Evolutionary conservation across 306 rosid species (phyloP).

Genomic region (Hippophae gyantsensis): DNA sequence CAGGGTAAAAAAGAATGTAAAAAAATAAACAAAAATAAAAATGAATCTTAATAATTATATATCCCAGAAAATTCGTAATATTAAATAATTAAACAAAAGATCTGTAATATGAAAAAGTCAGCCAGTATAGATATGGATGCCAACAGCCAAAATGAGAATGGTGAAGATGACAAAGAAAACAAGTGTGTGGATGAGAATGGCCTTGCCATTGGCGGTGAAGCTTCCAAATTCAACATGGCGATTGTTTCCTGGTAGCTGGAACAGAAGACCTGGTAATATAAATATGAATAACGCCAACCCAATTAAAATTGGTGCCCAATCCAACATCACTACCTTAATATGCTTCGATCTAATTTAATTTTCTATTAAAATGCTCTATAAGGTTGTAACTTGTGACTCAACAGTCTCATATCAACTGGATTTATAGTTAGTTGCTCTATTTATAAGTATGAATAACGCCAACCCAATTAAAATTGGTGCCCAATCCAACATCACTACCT

Average conservation of each 20-base stretch:
- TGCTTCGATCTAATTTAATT: no score
- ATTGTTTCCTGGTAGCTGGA: conserved; percentile 42
- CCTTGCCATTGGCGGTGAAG: conserved; percentile 42
- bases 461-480: conserved; percentile 40
- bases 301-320: conserved; percentile 47
- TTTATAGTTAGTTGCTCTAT: no score
- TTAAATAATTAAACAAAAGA: no score
- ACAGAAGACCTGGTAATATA: conserved; percentile 49
- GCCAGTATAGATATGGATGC: conserved; percentile 35
- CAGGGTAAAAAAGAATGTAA: no score
- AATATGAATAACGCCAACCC: conserved; percentile 39
- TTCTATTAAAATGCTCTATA: background rate
- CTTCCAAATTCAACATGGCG: conserved; percentile 35
- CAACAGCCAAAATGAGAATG: conserved; percentile 39
- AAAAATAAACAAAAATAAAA: no score
- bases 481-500: conserved; percentile 40
- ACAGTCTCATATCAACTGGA: no score
- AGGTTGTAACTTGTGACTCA: background rate
- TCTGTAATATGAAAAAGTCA: background rate
- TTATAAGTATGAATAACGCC: conserved; percentile 37
- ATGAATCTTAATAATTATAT: no score
- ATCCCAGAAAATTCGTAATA: no score
- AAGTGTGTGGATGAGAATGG: conserved; percentile 38
- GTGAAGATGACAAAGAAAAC: conserved; percentile 40
- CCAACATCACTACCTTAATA: conserved; percentile 21